Evolutionary conservation across 305 asterid genomes (phyloP), one percentile per base, ranked within the genome.

Genomic region (Solanum hybrid): DNA sequence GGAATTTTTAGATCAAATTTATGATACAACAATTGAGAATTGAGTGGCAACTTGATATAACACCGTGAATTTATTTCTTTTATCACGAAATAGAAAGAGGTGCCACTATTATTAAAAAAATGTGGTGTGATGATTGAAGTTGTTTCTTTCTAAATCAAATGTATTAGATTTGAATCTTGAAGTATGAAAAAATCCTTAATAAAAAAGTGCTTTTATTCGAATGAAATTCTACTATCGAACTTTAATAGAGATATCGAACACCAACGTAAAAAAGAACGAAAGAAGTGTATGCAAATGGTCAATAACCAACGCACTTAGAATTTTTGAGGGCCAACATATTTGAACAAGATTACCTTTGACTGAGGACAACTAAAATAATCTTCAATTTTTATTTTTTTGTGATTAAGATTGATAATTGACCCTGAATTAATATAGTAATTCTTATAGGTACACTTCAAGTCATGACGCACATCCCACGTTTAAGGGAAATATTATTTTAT

Each of bases 291-390:
- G 12, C 37, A 27, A 82, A 82, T 82, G 15, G 37, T 82, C 87
- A 82, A 82, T 39, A 38, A 39, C 87, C 13, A n/a, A 39, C 15
- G 26, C 87, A 82, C 72, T 39, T 39, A 36, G 72, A 82, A 39
- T 4, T 14, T 39, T 82, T 82, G 26, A 82, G 24, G 86, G 72
- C 17, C 87, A 82, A 82, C 72, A 26, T 26, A 39, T 41, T 81
- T 82, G 72, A 82, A 82, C 26, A 41, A 14, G 15, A 26, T 82
- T 82, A 82, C 86, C 87, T 82, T 82, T 82, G 72, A 82, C 87
- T 2, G 15, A 26, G 26, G 37, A 8, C 10, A 82, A 39, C 13
- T 26, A 24, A 80, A 81, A 24, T 38, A 81, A 81, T 81, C 24
- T 37, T 81, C 14, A 12, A 4, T 13, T 65, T 4, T 15, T 57